A percentile compares a stretch with the other conserved stretches of the same genome.
These are phyloP conservation scores for Macrolepiota fuliginosa DNA, from an alignment of 768 basidiomycete species.

Conservation along the genomic window DNA sequence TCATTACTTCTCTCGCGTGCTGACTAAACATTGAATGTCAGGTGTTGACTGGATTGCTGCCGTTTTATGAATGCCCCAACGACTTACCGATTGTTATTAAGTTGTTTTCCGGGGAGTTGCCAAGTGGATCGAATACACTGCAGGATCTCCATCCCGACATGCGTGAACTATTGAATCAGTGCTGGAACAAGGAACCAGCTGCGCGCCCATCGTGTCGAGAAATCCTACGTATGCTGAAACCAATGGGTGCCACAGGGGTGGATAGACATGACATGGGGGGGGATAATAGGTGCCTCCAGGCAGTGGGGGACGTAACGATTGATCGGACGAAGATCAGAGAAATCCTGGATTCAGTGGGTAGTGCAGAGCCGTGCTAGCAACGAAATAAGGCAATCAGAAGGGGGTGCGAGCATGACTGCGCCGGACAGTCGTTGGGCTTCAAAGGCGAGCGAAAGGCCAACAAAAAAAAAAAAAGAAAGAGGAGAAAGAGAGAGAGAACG, in stretches of 20 bases:
- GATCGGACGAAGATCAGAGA: no score
- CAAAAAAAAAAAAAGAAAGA: no score
- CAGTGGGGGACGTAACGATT: no score
- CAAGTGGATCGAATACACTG: background rate
- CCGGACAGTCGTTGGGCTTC: no score
- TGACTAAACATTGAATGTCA: background rate
- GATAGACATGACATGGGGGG: no score
- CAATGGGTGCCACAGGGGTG: background rate
- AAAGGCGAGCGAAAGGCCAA: no score
- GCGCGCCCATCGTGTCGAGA: background rate
- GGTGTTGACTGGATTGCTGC: background rate
- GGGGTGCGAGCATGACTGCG: no score
- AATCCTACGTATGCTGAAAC: background rate
- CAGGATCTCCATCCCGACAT: background rate
- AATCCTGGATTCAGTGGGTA: no score
- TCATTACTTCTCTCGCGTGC: background rate
- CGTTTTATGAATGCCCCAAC: background rate
- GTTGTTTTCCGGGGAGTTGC: background rate
- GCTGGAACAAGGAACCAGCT: background rate
- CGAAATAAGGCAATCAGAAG: no score
- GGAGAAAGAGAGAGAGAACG: no score
- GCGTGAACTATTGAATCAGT: background rate
- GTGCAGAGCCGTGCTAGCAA: no score
- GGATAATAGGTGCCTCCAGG: no score
- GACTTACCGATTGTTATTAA: background rate